Conservation (phyloP, 495 filamentous ascomycete species). For the Tuber magnatum region DNA sequence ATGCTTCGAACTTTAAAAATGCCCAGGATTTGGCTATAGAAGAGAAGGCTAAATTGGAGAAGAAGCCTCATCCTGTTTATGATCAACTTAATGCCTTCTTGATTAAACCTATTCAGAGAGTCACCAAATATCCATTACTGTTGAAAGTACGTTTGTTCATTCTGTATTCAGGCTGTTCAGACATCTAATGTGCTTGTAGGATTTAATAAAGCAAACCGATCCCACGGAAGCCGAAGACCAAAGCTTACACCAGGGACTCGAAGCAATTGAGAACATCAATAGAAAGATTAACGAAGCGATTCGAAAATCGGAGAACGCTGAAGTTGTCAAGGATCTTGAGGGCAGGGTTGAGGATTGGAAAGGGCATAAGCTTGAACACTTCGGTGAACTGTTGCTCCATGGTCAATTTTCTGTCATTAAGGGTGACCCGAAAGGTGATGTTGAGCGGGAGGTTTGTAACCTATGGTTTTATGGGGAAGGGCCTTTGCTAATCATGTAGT, state of each 20-base stretch:
- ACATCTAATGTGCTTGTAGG: constrained; percentile 48
- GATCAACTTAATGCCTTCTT: constrained; percentile 70
- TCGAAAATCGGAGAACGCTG: constrained; percentile 69
- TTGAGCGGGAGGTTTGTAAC: constrained; percentile 71
- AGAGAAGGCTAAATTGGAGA: constrained; percentile 31
- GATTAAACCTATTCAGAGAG: constrained; percentile 89
- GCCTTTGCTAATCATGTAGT: constrained; percentile 50
- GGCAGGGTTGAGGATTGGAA: constrained; percentile 96
- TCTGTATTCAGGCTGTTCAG: not conserved
- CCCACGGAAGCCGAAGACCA: constrained; percentile 68
- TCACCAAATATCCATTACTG: constrained; percentile 88
- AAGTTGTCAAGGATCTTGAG: constrained; percentile 72
- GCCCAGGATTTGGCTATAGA: constrained; percentile 39
- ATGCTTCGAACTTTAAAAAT: constrained; percentile 67
- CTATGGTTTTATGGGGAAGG: constrained; percentile 12
- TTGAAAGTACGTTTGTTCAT: constrained; percentile 57
- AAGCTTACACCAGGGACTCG: constrained; percentile 60
- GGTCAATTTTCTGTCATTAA: constrained; percentile 94
- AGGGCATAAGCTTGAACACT: constrained; percentile 76
- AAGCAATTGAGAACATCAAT: constrained; percentile 68
- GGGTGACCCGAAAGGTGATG: constrained; percentile 66
- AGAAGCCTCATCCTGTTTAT: constrained; percentile 39
- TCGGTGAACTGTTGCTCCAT: constrained; percentile 79
- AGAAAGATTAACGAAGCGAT: constrained; percentile 82
- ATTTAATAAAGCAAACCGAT: constrained; percentile 69